A percentile compares a stretch with the other conserved stretches of the same genome.
Evolutionary conservation across 2,329 filamentous ascomycete genomes (phyloP).

Genomic region (Paraconiothyrium brasiliense): DNA sequence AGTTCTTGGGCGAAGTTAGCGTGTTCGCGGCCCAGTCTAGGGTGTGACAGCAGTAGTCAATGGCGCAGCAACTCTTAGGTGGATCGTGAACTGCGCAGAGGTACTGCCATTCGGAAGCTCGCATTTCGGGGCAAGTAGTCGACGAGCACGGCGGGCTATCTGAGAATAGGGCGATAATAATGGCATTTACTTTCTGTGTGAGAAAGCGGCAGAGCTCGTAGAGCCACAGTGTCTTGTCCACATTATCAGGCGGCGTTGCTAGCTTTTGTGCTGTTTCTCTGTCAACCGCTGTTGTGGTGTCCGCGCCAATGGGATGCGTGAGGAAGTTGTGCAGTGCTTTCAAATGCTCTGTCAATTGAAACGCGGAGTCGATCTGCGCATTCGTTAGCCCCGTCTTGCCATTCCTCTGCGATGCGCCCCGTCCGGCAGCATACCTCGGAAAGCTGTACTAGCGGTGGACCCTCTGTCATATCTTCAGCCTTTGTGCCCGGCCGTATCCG

Average conservation of each 20-base stretch:
- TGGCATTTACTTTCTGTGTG: slow-evolving; percentile 90
- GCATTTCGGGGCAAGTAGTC: slow-evolving; percentile 95
- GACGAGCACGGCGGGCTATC: slow-evolving; percentile 90
- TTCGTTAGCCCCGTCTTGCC: slow-evolving; percentile 27
- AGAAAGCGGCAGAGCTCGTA: slow-evolving; percentile 98
- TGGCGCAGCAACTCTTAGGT: slow-evolving; percentile 95
- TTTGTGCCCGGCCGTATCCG: slow-evolving; percentile 93
- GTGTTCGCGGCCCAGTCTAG: slow-evolving; percentile 97
- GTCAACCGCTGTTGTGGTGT: slow-evolving; percentile 75
- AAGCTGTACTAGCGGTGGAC: slow-evolving; percentile 86
- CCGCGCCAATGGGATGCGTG: slow-evolving; percentile 66
- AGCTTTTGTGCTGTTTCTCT: slow-evolving; percentile 79
- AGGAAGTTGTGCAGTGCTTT: slow-evolving; percentile 88
- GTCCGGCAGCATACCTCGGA: slow-evolving; percentile 71
- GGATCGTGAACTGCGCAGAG: slow-evolving; percentile 97
- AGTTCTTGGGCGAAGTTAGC: slow-evolving; percentile 92
- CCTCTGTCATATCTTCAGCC: slow-evolving; percentile 90
- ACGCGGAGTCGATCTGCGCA: slow-evolving; percentile 88
- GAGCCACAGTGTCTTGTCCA: slow-evolving; percentile 91
- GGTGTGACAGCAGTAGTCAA: slow-evolving; percentile 99
- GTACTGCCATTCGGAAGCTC: slow-evolving; percentile 98
- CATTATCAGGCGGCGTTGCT: slow-evolving; percentile 79
- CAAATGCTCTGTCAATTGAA: slow-evolving; percentile 96
- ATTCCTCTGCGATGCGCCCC: slow-evolving; percentile 3
- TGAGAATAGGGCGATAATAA: slow-evolving; percentile 92